A percentile compares a stretch with the other conserved stretches of the same genome.
Evolutionary conservation across 257 asterid species (phyloP).

Genomic region (Thymus mandschuricus): DNA sequence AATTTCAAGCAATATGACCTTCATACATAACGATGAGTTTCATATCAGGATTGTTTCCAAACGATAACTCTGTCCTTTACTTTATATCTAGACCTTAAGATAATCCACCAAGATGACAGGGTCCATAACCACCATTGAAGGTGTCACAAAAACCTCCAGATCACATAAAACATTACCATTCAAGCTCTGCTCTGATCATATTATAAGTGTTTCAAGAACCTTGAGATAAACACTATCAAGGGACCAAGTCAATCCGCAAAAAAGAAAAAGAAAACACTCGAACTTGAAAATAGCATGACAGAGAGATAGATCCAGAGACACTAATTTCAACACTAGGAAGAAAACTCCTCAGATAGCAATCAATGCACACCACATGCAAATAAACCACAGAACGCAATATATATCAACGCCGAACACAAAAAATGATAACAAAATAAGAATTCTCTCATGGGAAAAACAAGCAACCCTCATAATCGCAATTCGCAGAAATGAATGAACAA

Average conservation of each 20-base stretch:
- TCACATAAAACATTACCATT: not conserved
- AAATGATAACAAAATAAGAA: not conserved
- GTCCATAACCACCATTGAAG: not conserved
- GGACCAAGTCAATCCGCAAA: slow-evolving; percentile 2
- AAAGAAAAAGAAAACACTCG: not conserved
- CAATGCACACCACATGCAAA: slow-evolving; percentile 42
- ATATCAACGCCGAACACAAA: not conserved
- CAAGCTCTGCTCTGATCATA: not conserved
- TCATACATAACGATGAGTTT: slow-evolving; percentile 10
- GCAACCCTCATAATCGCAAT: slow-evolving; percentile 24
- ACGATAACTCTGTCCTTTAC: not conserved
- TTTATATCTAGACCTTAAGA: not conserved
- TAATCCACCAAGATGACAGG: slow-evolving; percentile 14
- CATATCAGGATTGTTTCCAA: not conserved
- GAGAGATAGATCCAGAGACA: slow-evolving; percentile 1
- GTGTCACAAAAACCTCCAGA: not conserved
- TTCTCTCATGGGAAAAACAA: not conserved
- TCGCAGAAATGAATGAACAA: slow-evolving; percentile 16
- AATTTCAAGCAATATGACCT: not conserved
- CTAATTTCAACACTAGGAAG: slow-evolving; percentile 5
- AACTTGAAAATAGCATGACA: not conserved
- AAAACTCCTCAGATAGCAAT: slow-evolving; percentile 17
- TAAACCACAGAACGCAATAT: slow-evolving; percentile 7
- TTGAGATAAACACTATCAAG: slow-evolving; percentile 15
- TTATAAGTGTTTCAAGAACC: not conserved